Base-by-base conservation (phyloP, 306 rosid species). In the Quercus engelmannii region DNA sequence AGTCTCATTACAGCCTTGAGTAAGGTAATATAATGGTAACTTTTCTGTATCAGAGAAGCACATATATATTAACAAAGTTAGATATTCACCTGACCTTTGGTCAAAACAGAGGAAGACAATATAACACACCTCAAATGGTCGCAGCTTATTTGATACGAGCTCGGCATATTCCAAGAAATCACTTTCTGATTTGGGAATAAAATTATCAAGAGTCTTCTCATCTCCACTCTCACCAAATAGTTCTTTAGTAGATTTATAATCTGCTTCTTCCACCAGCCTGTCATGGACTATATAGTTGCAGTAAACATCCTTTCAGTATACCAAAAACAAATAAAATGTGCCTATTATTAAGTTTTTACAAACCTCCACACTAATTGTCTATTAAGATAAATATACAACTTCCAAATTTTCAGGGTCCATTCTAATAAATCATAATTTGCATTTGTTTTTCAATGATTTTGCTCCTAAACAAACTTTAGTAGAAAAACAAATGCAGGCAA, bases 131-230 rank as follows among this genome's bases (percentile, higher is more conserved):
- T 93, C 94, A 73, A 85, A 90, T 46, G 94, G 75, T 41, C 87
- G 80, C 55, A 95, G 87, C 78, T 78, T 93, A 84, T 90, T 87
- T 13, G 97, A 77, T 46, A 95, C 83, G 59, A 95, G 96, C 74
- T 95, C 94, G n/a, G 99, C 97, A 80, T 95, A 95, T 79, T 95
- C 99, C 86, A 79, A 17, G 82, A 95, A 95, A 79, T 93, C 99
- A 80, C 82, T 86, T 80, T 93, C 98, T 38, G 99, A 91, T 81
- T 89, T 93, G 3, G 99, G 99, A 83, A 95, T 93, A 71, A 95
- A 95, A 75, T 85, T 89, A 63, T 95, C 99, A 21, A 95, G 79
- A 78, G 85, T 91, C 88, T 90, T 95, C 38, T 95, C 97, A 41
- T 90, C 94, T 26, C 74, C 79, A 62, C 38, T 79, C 73, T 84